Base-by-base conservation (phyloP, 1,139 yeast genomes). In the Geotrichum reessii region DNA sequence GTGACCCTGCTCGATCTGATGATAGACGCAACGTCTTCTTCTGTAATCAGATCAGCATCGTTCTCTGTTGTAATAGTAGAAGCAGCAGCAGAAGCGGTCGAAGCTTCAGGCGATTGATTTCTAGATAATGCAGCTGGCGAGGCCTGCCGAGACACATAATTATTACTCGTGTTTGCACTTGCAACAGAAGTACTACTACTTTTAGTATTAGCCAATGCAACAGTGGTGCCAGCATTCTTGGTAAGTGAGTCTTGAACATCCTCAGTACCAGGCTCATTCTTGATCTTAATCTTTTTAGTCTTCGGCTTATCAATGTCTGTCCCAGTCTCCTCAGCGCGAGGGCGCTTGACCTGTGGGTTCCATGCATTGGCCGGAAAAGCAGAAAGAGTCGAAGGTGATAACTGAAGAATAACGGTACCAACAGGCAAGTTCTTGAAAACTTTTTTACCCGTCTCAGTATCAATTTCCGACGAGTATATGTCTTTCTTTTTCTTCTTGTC, bases 311-410 rank as follows among this genome's bases (percentile, higher is more conserved):
- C 61, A 40, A 60, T 65, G 1, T 63, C 62, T 9, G 56, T 62
- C 14, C 53, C 62, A 48, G 40, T 64, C 64, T 52, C 70, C 40
- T 52, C 66, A 60, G 63, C 82, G 70, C 68, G 75, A 80, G 65
- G 81, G 9, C 73, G 66, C 65, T 69, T 78, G 2, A 81, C 82
- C 55, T 75, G 75, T 31, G 96, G 93, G 69, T 86, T 85, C 97
- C 97, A 91, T 54, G 84, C 87, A 21, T 96, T 96, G 27, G 73
- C 75, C 3, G 95, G 95, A 73, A 90, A 90, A 51, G 81, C 81
- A n/a, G 74, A 71, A 61, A 91, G 77, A 40, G 86, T 78, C 47
- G 78, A 78, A 21, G 81, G 76, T 3, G 87, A 83, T 0, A 92
- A 87, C 67, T 81, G 86, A 50, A 90, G 74, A 11, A 84, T 80